A percentile compares a stretch with the other conserved stretches of the same genome.
phyloP scores from a whole-genome alignment of 1,284 basidiomycete genomes.

The Leccinum pachyderme region DNA sequence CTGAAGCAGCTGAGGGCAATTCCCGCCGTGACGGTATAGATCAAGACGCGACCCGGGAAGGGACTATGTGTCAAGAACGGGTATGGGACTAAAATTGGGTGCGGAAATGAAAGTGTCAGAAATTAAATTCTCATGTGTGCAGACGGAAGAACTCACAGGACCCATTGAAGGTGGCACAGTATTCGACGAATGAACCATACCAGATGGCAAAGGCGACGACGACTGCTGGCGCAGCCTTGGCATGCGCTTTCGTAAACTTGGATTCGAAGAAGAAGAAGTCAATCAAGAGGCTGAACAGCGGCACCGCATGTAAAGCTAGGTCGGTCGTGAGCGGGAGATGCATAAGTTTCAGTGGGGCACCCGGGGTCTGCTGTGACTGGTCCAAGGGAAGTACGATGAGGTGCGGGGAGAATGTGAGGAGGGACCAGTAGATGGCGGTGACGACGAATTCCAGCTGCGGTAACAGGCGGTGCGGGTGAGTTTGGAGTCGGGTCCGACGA shows the following conservation, averaged over 20 bases:
- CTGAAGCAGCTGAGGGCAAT: conserved; percentile 61
- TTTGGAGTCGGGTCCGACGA: background rate
- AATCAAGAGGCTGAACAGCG: conserved; percentile 55
- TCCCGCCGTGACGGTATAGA: conserved; percentile 54
- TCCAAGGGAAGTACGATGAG: conserved; percentile 45
- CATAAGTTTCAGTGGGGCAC: conserved; percentile 16
- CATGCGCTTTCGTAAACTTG: conserved; percentile 52
- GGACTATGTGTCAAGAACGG: conserved; percentile 72
- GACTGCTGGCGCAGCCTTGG: conserved; percentile 46
- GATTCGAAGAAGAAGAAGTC: conserved; percentile 73
- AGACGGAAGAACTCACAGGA: conserved; percentile 48
- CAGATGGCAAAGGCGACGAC: conserved; percentile 44
- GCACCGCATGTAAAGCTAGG: conserved; percentile 64
- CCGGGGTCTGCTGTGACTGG: conserved; percentile 35
- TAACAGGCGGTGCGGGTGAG: background rate
- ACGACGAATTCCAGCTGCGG: conserved; percentile 63
- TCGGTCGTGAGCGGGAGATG: conserved; percentile 62
- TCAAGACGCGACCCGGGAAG: conserved; percentile 50
- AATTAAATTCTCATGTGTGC: background rate
- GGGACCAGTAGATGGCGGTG: conserved; percentile 70
- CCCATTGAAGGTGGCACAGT: conserved; percentile 61
- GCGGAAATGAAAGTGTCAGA: conserved; percentile 10
- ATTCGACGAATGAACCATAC: conserved; percentile 70
- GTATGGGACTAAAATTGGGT: conserved; percentile 60
- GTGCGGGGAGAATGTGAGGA: conserved; percentile 50